Percentiles rank a stretch among this genome's conserved stretches.
phyloP scores from a whole-genome alignment of 1,284 basidiomycete species.

The Amylostereum chailletii region DNA sequence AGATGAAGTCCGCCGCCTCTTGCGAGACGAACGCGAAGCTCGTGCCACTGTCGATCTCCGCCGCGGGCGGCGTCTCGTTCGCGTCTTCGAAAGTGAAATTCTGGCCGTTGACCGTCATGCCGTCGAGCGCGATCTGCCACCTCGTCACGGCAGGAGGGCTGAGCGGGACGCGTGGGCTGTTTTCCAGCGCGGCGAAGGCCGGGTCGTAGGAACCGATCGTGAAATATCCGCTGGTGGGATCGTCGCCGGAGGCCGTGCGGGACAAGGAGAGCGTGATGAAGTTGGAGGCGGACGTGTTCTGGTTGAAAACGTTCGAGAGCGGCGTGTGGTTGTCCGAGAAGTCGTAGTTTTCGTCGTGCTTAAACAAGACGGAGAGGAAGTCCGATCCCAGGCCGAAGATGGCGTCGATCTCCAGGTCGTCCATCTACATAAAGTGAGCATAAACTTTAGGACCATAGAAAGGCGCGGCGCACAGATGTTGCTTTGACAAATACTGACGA shows the following conservation, averaged over 20 bases:
- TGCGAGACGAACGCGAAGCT: conserved; percentile 1
- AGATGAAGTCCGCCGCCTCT: background rate
- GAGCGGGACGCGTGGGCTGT: background rate
- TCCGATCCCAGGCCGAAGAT: no score
- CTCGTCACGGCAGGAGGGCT: background rate
- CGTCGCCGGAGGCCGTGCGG: background rate
- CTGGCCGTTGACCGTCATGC: background rate
- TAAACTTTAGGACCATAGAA: no score
- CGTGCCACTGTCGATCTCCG: conserved; percentile 3
- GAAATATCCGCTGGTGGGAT: background rate
- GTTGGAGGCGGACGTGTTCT: background rate
- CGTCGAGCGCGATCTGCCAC: conserved; percentile 1
- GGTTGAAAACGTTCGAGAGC: conserved; percentile 2
- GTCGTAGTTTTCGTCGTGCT: background rate
- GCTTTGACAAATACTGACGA: no score
- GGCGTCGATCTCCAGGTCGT: no score
- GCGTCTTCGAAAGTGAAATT: background rate
- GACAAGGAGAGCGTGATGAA: conserved; percentile 1
- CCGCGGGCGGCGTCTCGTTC: background rate
- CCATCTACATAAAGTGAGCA: no score
- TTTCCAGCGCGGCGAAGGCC: background rate
- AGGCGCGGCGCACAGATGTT: no score
- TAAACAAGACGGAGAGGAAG: no score
- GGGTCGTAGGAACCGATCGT: background rate
- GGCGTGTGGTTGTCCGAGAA: background rate